Evolutionary conservation across 2,329 filamentous ascomycete genomes (phyloP).

Genomic region (Aureobasidium namibiae): DNA sequence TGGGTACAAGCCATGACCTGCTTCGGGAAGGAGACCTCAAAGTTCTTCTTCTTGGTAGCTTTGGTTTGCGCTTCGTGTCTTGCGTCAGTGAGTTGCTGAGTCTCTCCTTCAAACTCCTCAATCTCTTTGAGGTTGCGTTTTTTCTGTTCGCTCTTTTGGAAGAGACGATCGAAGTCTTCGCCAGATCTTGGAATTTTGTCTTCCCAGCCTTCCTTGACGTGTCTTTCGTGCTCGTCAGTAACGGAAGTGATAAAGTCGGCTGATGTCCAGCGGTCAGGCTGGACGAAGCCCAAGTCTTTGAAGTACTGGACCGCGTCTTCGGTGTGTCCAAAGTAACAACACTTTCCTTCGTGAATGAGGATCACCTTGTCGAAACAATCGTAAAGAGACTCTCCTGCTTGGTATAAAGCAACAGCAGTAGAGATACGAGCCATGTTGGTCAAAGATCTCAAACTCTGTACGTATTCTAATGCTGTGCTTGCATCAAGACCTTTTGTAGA

Average conservation of each 20-base stretch:
- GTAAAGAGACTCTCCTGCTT: slow-evolving; percentile 61
- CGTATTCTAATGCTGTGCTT: slow-evolving; percentile 42
- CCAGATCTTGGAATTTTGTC: slow-evolving; percentile 62
- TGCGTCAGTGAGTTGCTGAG: slow-evolving; percentile 57
- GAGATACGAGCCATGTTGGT: slow-evolving; percentile 78
- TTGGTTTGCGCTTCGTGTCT: slow-evolving; percentile 71
- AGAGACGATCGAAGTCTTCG: slow-evolving; percentile 60
- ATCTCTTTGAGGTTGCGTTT: slow-evolving; percentile 57
- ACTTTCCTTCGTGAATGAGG: slow-evolving; percentile 66
- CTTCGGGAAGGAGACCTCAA: slow-evolving; percentile 72
- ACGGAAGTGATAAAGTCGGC: slow-evolving; percentile 76
- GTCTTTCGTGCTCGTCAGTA: slow-evolving; percentile 75
- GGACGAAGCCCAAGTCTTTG: slow-evolving; percentile 64
- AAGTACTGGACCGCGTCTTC: slow-evolving; percentile 65
- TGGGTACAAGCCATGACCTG: slow-evolving; percentile 79
- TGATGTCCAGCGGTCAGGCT: slow-evolving; percentile 65
- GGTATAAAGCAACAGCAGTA: slow-evolving; percentile 80
- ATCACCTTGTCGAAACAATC: slow-evolving; percentile 74
- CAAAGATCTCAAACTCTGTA: slow-evolving; percentile 45
- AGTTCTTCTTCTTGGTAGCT: slow-evolving; percentile 57
- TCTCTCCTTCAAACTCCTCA: slow-evolving; percentile 54
- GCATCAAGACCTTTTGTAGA: slow-evolving; percentile 41
- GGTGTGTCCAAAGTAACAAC: slow-evolving; percentile 67
- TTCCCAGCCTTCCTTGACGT: slow-evolving; percentile 61
- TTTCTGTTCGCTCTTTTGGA: slow-evolving; percentile 55